These are phyloP conservation scores for Verticillium nonalfalfae DNA, from an alignment of 2,329 filamentous ascomycete species.

Conservation along the genomic window DNA sequence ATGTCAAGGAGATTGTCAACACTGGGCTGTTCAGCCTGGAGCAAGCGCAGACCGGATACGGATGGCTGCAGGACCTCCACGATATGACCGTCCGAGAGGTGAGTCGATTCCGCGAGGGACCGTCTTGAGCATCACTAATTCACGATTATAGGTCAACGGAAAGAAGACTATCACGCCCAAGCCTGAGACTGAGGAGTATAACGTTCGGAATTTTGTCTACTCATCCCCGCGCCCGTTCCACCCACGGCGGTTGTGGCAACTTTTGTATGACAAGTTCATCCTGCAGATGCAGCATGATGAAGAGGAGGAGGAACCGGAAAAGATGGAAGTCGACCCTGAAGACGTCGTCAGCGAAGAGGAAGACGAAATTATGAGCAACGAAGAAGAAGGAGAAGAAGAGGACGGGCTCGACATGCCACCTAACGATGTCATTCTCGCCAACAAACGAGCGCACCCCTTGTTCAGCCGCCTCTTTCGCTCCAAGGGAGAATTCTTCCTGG, in stretches of 20 bases:
- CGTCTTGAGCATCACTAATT: too few relatives aligned
- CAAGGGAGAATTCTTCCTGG: conserved; percentile 56
- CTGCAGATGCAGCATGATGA: conserved; percentile 37
- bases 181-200: conserved; percentile 68
- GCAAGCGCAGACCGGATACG: conserved; percentile 56
- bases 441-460: conserved; percentile 46
- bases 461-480: conserved; percentile 54
- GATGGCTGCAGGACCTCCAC: conserved; percentile 65
- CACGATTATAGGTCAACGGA: conserved; percentile 29
- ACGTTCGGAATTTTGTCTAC: conserved; percentile 67
- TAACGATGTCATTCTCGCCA: conserved; percentile 41
- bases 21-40: conserved; percentile 61
- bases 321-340: conserved; percentile 22
- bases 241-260: conserved; percentile 35
- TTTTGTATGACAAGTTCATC: conserved; percentile 43
- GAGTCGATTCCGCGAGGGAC: conserved; percentile 12
- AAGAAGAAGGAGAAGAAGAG: conserved; percentile 15
- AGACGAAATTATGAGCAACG: conserved; percentile 14
- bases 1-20: conserved; percentile 57
- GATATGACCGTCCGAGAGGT: conserved; percentile 59
- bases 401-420: conserved; percentile 24
- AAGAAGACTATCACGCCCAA: conserved; percentile 54
- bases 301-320: conserved; percentile 25
- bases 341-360: conserved; percentile 22
- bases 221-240: conserved; percentile 49